Evolutionary conservation across 805 yeast species (phyloP).

Genomic region (Cyberlindnera amylophila): DNA sequence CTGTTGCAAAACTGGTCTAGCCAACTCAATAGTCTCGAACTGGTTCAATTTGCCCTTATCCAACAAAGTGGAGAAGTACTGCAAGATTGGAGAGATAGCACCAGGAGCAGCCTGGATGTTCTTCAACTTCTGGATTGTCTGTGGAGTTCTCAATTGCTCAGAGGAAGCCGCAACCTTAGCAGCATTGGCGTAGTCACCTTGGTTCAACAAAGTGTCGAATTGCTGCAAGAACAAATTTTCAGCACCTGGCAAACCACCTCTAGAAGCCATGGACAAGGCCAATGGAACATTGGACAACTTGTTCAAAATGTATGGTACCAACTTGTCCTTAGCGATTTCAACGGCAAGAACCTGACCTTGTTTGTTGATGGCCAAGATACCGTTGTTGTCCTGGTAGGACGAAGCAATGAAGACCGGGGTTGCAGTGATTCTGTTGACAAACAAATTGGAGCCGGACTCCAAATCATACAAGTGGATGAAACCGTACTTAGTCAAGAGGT

Average conservation of each 20-base stretch:
- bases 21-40: slow-evolving; percentile 91
- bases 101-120: slow-evolving; percentile 90
- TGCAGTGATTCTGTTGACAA: slow-evolving; percentile 93
- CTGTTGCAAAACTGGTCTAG: slow-evolving; percentile 92
- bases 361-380: slow-evolving; percentile 90
- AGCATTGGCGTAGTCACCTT: slow-evolving; percentile 87
- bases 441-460: slow-evolving; percentile 88
- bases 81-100: slow-evolving; percentile 88
- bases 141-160: slow-evolving; percentile 87
- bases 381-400: slow-evolving; percentile 64
- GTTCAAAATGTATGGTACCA: slow-evolving; percentile 84
- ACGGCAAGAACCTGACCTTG: slow-evolving; percentile 94
- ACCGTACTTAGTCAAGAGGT: slow-evolving; percentile 91
- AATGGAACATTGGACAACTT: slow-evolving; percentile 82
- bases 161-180: slow-evolving; percentile 97
- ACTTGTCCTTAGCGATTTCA: slow-evolving; percentile 76
- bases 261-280: slow-evolving; percentile 84
- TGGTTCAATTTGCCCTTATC: slow-evolving; percentile 92
- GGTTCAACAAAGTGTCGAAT: slow-evolving; percentile 76
- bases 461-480: slow-evolving; percentile 93
- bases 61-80: slow-evolving; percentile 84
- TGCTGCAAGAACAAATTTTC: slow-evolving; percentile 88
- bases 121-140: slow-evolving; percentile 89
- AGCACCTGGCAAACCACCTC: slow-evolving; percentile 98
- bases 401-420: slow-evolving; percentile 93